Evolutionary conservation across 163 green algal species (phyloP).

Genomic region (Chloroidium sp.): DNA sequence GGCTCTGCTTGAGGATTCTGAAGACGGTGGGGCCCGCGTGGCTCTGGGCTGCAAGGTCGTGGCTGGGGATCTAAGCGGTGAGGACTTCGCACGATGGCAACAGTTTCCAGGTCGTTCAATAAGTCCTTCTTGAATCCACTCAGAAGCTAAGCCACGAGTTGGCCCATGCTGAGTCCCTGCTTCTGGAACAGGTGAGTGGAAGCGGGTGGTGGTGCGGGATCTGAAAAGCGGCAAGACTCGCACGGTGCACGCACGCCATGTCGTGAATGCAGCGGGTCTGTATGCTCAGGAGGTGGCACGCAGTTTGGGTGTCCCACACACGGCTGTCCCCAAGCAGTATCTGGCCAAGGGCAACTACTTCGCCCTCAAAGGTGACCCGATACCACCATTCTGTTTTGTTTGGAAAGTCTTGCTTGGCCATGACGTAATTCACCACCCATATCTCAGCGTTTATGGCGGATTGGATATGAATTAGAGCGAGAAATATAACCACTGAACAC

Average conservation of each 20-base stretch:
- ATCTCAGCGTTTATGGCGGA: not conserved
- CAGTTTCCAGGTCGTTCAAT: too few species aligned
- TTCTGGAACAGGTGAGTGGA: not conserved
- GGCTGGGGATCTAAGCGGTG: constrained; percentile 2
- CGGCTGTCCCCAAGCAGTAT: constrained; percentile 35
- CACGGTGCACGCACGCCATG: constrained; percentile 15
- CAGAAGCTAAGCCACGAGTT: constrained; percentile 1
- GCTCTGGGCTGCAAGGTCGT: constrained; percentile 11
- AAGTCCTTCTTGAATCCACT: too few species aligned
- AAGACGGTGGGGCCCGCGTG: constrained; percentile 4
- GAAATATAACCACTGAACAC: not conserved
- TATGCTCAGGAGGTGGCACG: constrained; percentile 26
- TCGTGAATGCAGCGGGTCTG: constrained; percentile 61
- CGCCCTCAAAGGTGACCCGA: constrained; percentile 18
- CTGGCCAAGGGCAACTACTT: constrained; percentile 66
- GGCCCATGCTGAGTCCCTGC: not conserved
- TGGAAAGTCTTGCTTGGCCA: not conserved
- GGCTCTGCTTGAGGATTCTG: constrained; percentile 15
- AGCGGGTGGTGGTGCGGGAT: too few species aligned
- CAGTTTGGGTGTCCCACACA: constrained; percentile 24
- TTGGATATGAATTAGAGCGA: too few species aligned
- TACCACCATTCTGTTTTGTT: not conserved
- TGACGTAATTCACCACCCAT: not conserved
- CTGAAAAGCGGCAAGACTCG: constrained; percentile 11
- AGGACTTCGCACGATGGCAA: too few species aligned